A percentile compares a stretch with the other conserved stretches of the same genome.
phyloP scores from a whole-genome alignment of 108 stramenopile genomes.

The Nitzschia sp. region DNA sequence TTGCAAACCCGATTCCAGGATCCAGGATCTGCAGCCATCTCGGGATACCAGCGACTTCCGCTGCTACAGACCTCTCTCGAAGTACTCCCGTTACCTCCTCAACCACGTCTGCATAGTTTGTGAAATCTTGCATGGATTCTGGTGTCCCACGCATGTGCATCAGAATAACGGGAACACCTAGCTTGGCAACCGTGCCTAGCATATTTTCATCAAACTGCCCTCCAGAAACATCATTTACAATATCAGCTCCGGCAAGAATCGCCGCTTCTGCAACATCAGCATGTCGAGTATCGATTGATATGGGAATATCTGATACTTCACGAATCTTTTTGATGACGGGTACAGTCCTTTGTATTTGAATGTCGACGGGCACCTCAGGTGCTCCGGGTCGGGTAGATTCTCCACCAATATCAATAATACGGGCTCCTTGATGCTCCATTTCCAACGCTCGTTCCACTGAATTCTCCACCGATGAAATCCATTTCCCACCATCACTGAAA shows the following conservation, averaged over 20 bases:
- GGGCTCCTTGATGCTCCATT: slow-evolving; percentile 84
- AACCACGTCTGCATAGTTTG: slow-evolving; percentile 75
- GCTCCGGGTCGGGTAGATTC: slow-evolving; percentile 96
- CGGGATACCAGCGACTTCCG: slow-evolving; percentile 75
- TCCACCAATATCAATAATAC: slow-evolving; percentile 94
- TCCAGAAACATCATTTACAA: slow-evolving; percentile 96
- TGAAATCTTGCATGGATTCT: slow-evolving; percentile 83
- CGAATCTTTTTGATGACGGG: slow-evolving; percentile 86
- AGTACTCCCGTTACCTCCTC: slow-evolving; percentile 67
- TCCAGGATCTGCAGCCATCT: slow-evolving; percentile 90
- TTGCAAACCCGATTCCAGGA: slow-evolving; percentile 97
- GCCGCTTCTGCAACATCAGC: slow-evolving; percentile 84
- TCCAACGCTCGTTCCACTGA: slow-evolving; percentile 76
- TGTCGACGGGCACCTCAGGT: slow-evolving; percentile 58
- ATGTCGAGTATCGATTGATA: slow-evolving; percentile 95
- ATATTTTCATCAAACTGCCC: slow-evolving; percentile 87
- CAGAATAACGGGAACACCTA: slow-evolving; percentile 83
- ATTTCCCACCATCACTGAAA: slow-evolving; percentile 93
- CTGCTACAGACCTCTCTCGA: slow-evolving; percentile 51
- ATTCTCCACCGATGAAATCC: slow-evolving; percentile 41
- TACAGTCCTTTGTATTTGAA: slow-evolving; percentile 80
- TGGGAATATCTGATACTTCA: slow-evolving; percentile 63
- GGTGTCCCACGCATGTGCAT: slow-evolving; percentile 97
- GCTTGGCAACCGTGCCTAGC: slow-evolving; percentile 72
- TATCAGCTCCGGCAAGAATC: slow-evolving; percentile 88